Evolutionary conservation across 202 grass and related monocot genomes (phyloP), one percentile per base, ranked within the genome.

Genomic region (Carex sylvatica): DNA sequence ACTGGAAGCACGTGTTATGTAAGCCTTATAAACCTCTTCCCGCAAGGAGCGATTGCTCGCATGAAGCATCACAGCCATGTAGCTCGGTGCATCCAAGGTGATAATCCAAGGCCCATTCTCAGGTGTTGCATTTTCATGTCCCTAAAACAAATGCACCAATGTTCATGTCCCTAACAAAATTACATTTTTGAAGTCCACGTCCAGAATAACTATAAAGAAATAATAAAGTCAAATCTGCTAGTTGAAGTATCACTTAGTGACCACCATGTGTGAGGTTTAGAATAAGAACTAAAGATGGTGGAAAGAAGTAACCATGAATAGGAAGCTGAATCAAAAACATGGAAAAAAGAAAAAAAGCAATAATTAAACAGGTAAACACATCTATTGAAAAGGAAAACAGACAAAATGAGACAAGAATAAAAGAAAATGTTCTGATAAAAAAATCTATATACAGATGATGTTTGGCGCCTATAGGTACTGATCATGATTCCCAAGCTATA

Each of bases 51-150:
- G 92, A 60, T 90, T 95, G 47, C 80, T 74, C 73, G 92, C 92
- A 89, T 98, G 95, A 86, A 91, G 95, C 95, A 98, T 98, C 81
- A 98, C 89, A 82, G 95, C 83, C 49, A 87, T 80, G 84, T 87
- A 98, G 64, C 92, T 98, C 42, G 92, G 92, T 80, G 87, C 89
- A 77, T 98, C 95, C 84, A 98, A 81, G 60, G 95, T 95, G 44
- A 98, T 95, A 18, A 98, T 70, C 95, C 95, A 95, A 74, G 95
- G 95, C 83, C 95, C 95, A 78, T 89, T 86, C 83, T 98, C 92
- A 83, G 95, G 89, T 33, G 92, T 78, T 81, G 95, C 92, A 93
- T 91, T 95, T 88, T 93, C 89, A 83, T 98, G 90, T 64, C 95
- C 95, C 95, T 98, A 69, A 77, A 54, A 81, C 72, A 64, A 58